phyloP scores from a whole-genome alignment of 2,329 filamentous ascomycete genomes.

The Claviceps quebecensis region DNA sequence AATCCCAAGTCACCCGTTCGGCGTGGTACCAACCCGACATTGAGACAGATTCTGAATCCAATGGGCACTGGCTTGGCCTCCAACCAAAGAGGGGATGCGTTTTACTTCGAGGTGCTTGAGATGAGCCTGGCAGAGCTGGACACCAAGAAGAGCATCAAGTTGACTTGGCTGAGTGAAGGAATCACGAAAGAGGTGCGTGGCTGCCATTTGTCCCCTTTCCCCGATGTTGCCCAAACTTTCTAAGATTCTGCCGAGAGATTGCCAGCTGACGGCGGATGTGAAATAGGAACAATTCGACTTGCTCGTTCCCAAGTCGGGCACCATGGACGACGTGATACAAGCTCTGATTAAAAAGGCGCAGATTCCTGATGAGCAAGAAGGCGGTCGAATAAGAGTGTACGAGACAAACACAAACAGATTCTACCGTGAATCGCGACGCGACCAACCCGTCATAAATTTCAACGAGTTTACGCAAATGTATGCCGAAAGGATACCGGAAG shows the following conservation, averaged over 20 bases:
- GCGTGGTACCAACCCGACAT: conserved; percentile 52
- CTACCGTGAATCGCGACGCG: conserved; percentile 58
- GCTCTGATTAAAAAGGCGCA: conserved; percentile 68
- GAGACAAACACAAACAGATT: conserved; percentile 75
- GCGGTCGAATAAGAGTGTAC: conserved; percentile 62
- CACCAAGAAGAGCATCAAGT: conserved; percentile 74
- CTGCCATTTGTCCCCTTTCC: neutral
- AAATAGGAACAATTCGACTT: conserved; percentile 61
- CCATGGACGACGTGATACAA: conserved; percentile 62
- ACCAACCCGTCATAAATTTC: conserved; percentile 63
- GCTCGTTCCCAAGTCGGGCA: conserved; percentile 76
- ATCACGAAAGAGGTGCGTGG: conserved; percentile 66
- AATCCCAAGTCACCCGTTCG: conserved; percentile 70
- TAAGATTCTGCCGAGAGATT: too few relatives aligned
- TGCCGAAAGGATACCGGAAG: conserved; percentile 66
- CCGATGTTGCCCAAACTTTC: too few relatives aligned
- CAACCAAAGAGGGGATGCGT: conserved; percentile 57
- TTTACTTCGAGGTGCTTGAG: conserved; percentile 89
- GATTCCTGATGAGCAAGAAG: conserved; percentile 57
- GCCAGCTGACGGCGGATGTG: neutral
- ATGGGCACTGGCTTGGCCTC: conserved; percentile 52
- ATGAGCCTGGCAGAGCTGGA: conserved; percentile 89
- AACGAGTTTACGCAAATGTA: conserved; percentile 76
- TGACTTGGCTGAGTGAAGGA: conserved; percentile 78
- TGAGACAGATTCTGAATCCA: conserved; percentile 65